phyloP scores from a whole-genome alignment of 164 flowering plant species.

The Nymphaea thermarum region DNA sequence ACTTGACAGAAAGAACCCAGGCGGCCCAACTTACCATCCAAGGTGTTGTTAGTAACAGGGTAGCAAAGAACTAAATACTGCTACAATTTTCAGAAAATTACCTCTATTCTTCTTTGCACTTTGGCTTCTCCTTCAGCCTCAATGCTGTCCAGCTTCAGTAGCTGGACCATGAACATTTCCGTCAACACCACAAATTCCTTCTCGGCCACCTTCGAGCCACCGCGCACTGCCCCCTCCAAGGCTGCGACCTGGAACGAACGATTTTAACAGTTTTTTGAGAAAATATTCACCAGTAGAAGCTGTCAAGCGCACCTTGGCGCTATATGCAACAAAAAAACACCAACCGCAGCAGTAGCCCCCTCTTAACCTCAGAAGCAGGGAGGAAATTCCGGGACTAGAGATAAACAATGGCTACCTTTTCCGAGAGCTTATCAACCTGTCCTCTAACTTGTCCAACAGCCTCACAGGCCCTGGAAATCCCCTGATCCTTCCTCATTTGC shows the following conservation, averaged over 20 bases:
- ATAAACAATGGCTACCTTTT: constrained; percentile 28
- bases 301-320: too few relatives aligned
- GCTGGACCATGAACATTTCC: constrained; percentile 54
- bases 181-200: constrained; percentile 43
- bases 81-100: constrained; percentile 4
- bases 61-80: neutral
- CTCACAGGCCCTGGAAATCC: constrained; percentile 30
- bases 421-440: constrained; percentile 58
- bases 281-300: too few relatives aligned
- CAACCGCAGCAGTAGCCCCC: neutral
- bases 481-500: constrained; percentile 17
- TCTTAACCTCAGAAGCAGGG: neutral
- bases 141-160: constrained; percentile 62
- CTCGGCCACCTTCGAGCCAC: constrained; percentile 40
- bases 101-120: constrained; percentile 61
- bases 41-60: neutral
- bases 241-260: constrained; percentile 30
- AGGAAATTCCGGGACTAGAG: neutral
- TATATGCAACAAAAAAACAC: neutral
- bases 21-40: too few relatives aligned
- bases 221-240: constrained; percentile 28
- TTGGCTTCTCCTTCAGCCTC: constrained; percentile 81
- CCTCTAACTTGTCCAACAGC: constrained; percentile 42
- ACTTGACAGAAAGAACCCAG: too few relatives aligned
- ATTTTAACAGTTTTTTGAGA: too few relatives aligned